Evolutionary conservation across 177 flowering plant genomes (phyloP).

Genomic region (Vitis hybrid): DNA sequence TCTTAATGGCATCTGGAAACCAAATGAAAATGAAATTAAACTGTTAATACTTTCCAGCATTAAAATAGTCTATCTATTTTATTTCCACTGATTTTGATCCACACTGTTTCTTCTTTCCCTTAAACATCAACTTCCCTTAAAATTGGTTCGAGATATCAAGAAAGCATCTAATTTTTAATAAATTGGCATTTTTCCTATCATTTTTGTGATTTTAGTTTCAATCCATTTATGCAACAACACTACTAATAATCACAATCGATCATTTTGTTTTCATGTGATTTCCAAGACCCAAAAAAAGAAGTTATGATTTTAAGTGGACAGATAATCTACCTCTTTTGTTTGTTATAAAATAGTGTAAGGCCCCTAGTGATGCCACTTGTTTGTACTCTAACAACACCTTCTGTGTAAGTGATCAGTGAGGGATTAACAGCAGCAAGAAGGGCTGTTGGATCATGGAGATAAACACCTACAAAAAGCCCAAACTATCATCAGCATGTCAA

Average conservation of each 20-base stretch:
- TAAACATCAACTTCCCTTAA: too few species aligned
- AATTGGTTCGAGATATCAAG: too few species aligned
- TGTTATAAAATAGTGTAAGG: conserved; percentile 71
- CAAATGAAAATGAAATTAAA: too few species aligned
- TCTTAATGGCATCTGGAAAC: too few species aligned
- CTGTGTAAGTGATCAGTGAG: conserved; percentile 67
- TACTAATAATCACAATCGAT: not conserved
- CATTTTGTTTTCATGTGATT: not conserved
- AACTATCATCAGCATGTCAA: not conserved
- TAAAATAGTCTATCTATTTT: too few species aligned
- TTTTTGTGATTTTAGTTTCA: not conserved
- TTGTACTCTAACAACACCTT: conserved; percentile 93
- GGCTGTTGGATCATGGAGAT: conserved; percentile 94
- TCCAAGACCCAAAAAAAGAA: not conserved
- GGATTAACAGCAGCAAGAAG: conserved; percentile 83
- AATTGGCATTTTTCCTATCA: not conserved
- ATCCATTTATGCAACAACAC: too few species aligned
- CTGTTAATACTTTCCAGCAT: too few species aligned
- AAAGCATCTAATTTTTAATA: too few species aligned
- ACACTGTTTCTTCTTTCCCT: too few species aligned
- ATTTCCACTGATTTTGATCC: too few species aligned
- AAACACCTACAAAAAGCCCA: conserved; percentile 63
- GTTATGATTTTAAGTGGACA: not conserved
- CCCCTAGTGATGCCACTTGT: conserved; percentile 85
- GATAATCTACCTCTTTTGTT: conserved; percentile 59